Evolutionary conservation across 805 yeast genomes (phyloP).

Genomic region (Kodamaea leandrae): DNA sequence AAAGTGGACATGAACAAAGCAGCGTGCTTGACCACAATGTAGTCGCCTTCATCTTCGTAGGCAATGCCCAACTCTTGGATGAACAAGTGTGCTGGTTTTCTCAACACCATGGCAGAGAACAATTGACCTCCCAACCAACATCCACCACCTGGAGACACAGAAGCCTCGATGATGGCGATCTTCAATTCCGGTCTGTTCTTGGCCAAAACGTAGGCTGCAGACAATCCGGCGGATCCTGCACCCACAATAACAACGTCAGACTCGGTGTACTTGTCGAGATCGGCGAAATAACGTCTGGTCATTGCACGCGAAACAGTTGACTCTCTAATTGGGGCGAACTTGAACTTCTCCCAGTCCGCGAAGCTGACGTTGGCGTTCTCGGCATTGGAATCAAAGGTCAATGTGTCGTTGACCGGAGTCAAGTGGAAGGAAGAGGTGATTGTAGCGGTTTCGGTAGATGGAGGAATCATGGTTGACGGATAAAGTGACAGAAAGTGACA

Average conservation of each 20-base stretch:
- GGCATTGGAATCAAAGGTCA: conserved; percentile 17
- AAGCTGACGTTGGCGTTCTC: conserved; percentile 26
- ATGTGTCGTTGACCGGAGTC: conserved; percentile 7
- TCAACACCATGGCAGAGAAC: conserved; percentile 74
- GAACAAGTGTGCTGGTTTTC: conserved; percentile 75
- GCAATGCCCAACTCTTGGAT: conserved; percentile 61
- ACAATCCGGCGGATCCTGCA: conserved; percentile 74
- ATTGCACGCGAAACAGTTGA: conserved; percentile 78
- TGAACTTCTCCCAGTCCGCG: conserved; percentile 67
- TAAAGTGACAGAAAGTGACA: neutral
- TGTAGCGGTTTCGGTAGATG: conserved; percentile 25
- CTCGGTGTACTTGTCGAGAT: conserved; percentile 70
- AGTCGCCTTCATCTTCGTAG: conserved; percentile 78
- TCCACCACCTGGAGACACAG: conserved; percentile 80
- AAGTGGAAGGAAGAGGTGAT: conserved; percentile 16
- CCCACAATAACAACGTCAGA: conserved; percentile 74
- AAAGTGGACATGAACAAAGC: conserved; percentile 73
- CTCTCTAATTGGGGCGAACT: conserved; percentile 72
- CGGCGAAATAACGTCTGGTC: conserved; percentile 72
- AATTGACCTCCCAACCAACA: conserved; percentile 77
- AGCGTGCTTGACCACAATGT: conserved; percentile 77
- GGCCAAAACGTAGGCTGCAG: conserved; percentile 73
- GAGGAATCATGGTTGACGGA: conserved; percentile 31
- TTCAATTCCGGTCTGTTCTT: conserved; percentile 73
- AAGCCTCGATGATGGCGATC: conserved; percentile 70